These are phyloP conservation scores for Flueggea neowawraea DNA, from an alignment of 441 rosid genomes.

Conservation along the genomic window DNA sequence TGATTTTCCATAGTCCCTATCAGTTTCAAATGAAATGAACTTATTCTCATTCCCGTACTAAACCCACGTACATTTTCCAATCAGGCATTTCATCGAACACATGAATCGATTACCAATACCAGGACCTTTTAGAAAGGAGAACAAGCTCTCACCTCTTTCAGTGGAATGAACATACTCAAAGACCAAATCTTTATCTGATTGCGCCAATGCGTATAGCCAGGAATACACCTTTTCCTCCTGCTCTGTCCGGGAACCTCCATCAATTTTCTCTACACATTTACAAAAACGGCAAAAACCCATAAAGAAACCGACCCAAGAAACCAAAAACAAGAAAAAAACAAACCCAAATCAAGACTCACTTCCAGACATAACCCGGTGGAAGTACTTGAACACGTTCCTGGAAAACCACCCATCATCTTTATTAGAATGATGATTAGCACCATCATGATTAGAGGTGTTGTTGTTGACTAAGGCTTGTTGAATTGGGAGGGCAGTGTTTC, in stretches of 20 bases:
- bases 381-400: too few species aligned
- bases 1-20: too few species aligned
- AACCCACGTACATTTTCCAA: constrained; percentile 1
- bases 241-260: constrained; percentile 52
- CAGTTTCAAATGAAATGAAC: neutral
- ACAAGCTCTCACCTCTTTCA: constrained; percentile 43
- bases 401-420: too few species aligned
- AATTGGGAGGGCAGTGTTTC: too few species aligned
- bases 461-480: too few species aligned
- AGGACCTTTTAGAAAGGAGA: too few species aligned
- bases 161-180: constrained; percentile 70
- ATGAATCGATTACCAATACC: neutral
- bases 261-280: constrained; percentile 35
- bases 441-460: too few species aligned
- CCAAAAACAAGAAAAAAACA: neutral
- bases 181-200: constrained; percentile 46
- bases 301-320: constrained; percentile 8
- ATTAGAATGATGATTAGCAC: too few species aligned
- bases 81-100: constrained; percentile 20
- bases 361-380: neutral
- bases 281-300: constrained; percentile 2
- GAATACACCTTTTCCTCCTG: constrained; percentile 65
- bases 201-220: constrained; percentile 59
- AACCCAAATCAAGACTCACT: too few species aligned
- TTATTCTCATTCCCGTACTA: neutral